phyloP scores from a whole-genome alignment of 306 rosid genomes.

The Pterocarpus macrocarpus region DNA sequence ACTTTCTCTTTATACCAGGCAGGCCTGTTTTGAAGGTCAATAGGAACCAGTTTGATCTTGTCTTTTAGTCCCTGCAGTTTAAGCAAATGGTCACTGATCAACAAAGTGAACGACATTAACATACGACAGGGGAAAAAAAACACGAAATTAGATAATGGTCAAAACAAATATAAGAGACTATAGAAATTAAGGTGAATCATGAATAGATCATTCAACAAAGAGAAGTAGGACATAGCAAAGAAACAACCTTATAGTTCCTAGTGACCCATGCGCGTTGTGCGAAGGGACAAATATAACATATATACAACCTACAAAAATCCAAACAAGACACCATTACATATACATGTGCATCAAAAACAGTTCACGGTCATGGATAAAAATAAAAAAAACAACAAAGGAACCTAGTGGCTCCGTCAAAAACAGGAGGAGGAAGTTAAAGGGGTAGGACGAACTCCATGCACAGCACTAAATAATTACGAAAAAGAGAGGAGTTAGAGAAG shows the following conservation, averaged over 20 bases:
- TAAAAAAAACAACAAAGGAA: background rate
- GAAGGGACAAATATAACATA: constrained; percentile 55
- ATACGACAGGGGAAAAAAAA: too few species aligned
- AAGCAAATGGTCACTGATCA: constrained; percentile 11
- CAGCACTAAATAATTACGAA: too few species aligned
- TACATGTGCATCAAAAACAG: background rate
- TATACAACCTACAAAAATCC: constrained; percentile 57
- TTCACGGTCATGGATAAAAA: too few species aligned
- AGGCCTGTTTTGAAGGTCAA: constrained; percentile 63
- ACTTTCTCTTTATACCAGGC: constrained; percentile 83
- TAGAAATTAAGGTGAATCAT: constrained; percentile 1
- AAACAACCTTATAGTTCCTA: constrained; percentile 66
- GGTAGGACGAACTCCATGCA: constrained; percentile 43
- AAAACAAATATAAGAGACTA: too few species aligned
- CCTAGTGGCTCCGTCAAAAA: constrained; percentile 73
- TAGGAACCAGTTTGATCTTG: constrained; percentile 66
- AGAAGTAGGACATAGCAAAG: background rate
- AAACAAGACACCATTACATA: background rate
- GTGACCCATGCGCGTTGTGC: constrained; percentile 76
- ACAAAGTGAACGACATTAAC: background rate
- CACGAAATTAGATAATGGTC: too few species aligned
- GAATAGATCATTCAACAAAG: background rate
- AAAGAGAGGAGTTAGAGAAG: background rate
- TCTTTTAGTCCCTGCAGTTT: constrained; percentile 65
- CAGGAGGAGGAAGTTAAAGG: constrained; percentile 55